These are phyloP conservation scores for Agrocybe chaxingu DNA, from an alignment of 768 basidiomycete genomes.

Conservation along the genomic window DNA sequence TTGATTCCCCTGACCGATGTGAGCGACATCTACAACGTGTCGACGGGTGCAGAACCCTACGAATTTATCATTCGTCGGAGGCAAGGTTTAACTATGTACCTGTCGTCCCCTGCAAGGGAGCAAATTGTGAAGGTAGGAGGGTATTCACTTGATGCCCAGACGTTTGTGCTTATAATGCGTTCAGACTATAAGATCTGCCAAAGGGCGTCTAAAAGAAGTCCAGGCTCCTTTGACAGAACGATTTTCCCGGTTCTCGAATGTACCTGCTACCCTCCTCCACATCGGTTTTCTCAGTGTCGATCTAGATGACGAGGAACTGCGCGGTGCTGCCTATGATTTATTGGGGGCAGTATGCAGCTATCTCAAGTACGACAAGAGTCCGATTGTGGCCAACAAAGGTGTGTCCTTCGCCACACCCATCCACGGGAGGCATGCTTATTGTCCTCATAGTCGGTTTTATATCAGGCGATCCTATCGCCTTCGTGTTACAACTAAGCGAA, in stretches of 20 bases:
- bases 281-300: constrained; percentile 80
- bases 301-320: constrained; percentile 70
- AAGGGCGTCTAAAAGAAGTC: constrained; percentile 60
- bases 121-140: constrained; percentile 64
- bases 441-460: constrained; percentile 57
- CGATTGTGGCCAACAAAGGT: constrained; percentile 72
- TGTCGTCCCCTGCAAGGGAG: constrained; percentile 69
- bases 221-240: constrained; percentile 55
- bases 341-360: constrained; percentile 74
- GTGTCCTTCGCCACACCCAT: constrained; percentile 7
- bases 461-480: constrained; percentile 61
- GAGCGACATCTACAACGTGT: constrained; percentile 83
- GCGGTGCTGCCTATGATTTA: constrained; percentile 76
- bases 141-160: background rate
- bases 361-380: constrained; percentile 72
- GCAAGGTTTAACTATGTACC: constrained; percentile 72
- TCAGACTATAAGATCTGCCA: constrained; percentile 74
- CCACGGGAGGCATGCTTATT: background rate
- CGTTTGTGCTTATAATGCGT: background rate
- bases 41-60: constrained; percentile 66
- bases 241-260: constrained; percentile 76
- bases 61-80: constrained; percentile 82
- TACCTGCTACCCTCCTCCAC: constrained; percentile 84
- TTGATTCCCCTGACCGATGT: constrained; percentile 78
- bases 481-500: constrained; percentile 67